Base-by-base conservation (phyloP, 352 stramenopile species). In the Phytopythium boreale region DNA sequence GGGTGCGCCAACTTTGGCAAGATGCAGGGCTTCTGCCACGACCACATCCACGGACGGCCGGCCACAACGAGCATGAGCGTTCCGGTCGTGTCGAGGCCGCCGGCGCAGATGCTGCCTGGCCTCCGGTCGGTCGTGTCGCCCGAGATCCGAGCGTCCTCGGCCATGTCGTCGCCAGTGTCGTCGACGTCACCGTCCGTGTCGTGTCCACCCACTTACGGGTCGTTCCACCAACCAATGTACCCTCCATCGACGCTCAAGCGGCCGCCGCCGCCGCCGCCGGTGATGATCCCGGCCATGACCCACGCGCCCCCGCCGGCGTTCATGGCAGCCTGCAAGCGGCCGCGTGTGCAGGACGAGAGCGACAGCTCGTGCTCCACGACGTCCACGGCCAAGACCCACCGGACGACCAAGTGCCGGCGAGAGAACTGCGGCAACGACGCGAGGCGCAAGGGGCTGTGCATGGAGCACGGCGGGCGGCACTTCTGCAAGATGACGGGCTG, bases 401-500 rank as follows among this genome's bases (percentile, higher is more conserved):
- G 62, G 0, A 46, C 53, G 24, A 61, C 68, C 57, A 77, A 78
- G 39, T 92, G 84, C 63, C 86, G 86, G n/a, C 79, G 82, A 29
- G 80, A 83, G 26, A 67, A 85, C 62, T 95, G 87, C 69, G 20
- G n/a, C 12, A 90, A 92, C 67, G 76, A 79, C 41, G 84, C 84
- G 43, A 77, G 85, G 62, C 83, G 84, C 56, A 93, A 92, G 67
- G 87, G 88, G 0, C 79, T 96, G 0, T 96, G 88, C 68, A 93
- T 93, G 82, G 84, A 92, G 58, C 88, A 96, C 68, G 88, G 88
- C 39, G 88, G 88, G 3, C 81, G 88, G 29, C 84, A 94, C 69
- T 88, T 92, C 29, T 96, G 88, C 72, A 93, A 93, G 65, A 88
- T 92, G 74, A 72, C 84, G 11, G 87, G 84, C 47, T 95, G 87